phyloP scores from a whole-genome alignment of 768 basidiomycete species.

The Coprinopsis marcescibilis region DNA sequence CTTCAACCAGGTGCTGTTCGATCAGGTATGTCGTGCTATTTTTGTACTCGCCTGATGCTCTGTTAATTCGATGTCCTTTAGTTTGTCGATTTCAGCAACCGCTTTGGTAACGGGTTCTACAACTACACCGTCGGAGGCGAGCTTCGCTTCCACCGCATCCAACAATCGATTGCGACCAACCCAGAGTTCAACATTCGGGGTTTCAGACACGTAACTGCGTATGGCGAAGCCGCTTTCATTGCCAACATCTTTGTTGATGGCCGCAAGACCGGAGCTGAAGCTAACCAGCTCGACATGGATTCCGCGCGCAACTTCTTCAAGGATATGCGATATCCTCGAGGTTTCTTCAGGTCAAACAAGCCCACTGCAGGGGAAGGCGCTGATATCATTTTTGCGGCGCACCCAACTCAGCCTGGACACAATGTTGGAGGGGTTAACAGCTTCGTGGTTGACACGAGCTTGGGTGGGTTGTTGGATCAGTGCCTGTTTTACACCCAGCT shows the following conservation, averaged over 20 bases:
- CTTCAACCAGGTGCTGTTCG: slow-evolving; percentile 19
- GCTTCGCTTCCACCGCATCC: slow-evolving; percentile 12
- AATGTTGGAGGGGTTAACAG: slow-evolving; percentile 13
- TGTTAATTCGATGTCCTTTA: neutral
- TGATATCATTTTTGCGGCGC: slow-evolving; percentile 1
- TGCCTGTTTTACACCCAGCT: slow-evolving; percentile 16
- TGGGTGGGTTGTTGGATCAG: slow-evolving; percentile 4
- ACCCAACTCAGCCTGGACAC: slow-evolving; percentile 14
- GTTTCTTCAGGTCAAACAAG: slow-evolving; percentile 12
- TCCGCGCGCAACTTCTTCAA: slow-evolving; percentile 16
- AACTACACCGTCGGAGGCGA: slow-evolving; percentile 15
- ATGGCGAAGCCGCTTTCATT: slow-evolving; percentile 12
- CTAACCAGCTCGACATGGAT: slow-evolving; percentile 11
- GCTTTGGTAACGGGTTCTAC: slow-evolving; percentile 15
- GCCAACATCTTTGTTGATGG: slow-evolving; percentile 16
- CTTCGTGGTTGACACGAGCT: slow-evolving; percentile 10
- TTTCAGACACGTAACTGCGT: slow-evolving; percentile 14
- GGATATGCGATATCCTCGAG: slow-evolving; percentile 12
- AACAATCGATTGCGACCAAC: slow-evolving; percentile 15
- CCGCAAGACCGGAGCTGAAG: slow-evolving; percentile 4
- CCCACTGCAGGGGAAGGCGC: slow-evolving; percentile 2
- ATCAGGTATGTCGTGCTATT: slow-evolving; percentile 12
- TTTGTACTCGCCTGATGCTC: too few species aligned
- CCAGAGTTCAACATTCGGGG: slow-evolving; percentile 13
- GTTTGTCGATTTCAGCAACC: slow-evolving; percentile 15